Evolutionary conservation across 768 basidiomycete species (phyloP).

Genomic region (Amylocystis lapponica): DNA sequence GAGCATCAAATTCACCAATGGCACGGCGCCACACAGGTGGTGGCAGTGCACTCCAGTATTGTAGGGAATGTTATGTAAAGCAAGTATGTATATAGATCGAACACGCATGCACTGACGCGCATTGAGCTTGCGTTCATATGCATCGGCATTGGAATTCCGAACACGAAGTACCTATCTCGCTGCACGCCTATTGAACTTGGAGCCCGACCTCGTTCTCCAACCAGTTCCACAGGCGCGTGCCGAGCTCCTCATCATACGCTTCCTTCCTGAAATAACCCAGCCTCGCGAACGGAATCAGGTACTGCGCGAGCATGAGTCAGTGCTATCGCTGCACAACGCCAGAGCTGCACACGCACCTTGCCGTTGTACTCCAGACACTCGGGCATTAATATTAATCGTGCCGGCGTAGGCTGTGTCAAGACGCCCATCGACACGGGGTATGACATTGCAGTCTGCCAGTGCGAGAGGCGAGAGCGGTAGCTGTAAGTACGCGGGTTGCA

Average conservation of each 20-base stretch:
- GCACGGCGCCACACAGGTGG: no score
- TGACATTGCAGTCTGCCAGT: conserved; percentile 13
- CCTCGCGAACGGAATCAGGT: conserved; percentile 22
- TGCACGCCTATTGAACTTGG: no score
- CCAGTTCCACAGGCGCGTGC: conserved; percentile 21
- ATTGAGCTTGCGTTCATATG: no score
- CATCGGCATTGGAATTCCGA: no score
- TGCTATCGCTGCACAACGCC: neutral
- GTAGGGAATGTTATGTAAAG: no score
- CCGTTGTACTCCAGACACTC: conserved; percentile 35
- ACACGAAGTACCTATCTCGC: no score
- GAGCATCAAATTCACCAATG: no score
- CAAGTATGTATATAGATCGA: no score
- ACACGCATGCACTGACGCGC: no score
- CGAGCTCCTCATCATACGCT: conserved; percentile 16
- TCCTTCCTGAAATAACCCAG: conserved; percentile 4
- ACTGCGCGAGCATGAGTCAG: conserved; percentile 2
- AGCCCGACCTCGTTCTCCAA: conserved; percentile 20
- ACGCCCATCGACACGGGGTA: conserved; percentile 26
- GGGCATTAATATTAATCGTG: conserved; percentile 28
- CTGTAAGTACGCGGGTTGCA: neutral
- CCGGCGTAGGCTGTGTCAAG: conserved; percentile 25
- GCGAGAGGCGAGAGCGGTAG: neutral
- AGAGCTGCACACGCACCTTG: conserved; percentile 23
- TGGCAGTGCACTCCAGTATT: no score